These are phyloP conservation scores for Hordeum vulgare DNA, from an alignment of 176 grass and related monocot genomes.

Conservation along the genomic window MorexV3_pseudomolecules_assembly NC_058519.1:628445249-628445748, in stretches of 20 bases:
- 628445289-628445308: conserved; percentile 68
- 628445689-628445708: too few species aligned
- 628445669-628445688: too few species aligned
- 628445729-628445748: conserved; percentile 20
- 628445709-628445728: conserved; percentile 45
- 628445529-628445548: conserved; percentile 54
- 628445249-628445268: conserved; percentile 53
- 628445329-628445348: conserved; percentile 33
- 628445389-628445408: conserved; percentile 53
- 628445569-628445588: not conserved
- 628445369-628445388: conserved; percentile 50
- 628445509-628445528: conserved; percentile 63
- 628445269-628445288: conserved; percentile 57
- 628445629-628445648: too few species aligned
- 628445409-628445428: conserved; percentile 38
- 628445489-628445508: conserved; percentile 41
- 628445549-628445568: not conserved
- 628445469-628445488: conserved; percentile 74
- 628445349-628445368: conserved; percentile 40
- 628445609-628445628: not conserved
- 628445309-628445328: conserved; percentile 72
- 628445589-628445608: not conserved
- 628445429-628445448: conserved; percentile 87
- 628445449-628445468: conserved; percentile 65
- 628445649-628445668: too few species aligned